Evolutionary conservation across 2,329 filamentous ascomycete species (phyloP), one percentile per base, ranked within the genome.

Genomic region (Microdochium trichocladiopsis): DNA sequence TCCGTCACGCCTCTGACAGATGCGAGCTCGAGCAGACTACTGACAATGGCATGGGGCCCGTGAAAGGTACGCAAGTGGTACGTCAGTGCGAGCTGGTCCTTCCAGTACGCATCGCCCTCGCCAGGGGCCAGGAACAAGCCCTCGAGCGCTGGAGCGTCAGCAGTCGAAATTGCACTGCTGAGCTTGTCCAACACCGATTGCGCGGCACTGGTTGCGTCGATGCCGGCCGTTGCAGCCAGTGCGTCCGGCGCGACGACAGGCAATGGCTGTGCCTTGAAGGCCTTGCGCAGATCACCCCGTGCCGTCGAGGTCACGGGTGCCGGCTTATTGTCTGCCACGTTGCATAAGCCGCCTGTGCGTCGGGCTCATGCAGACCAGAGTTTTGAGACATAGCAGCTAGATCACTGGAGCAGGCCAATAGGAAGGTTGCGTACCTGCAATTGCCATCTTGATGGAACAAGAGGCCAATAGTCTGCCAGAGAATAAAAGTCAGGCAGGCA

Each of bases 41-140:
- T 51, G 1, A 64, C 62, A 50, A 71, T 63, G 0, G 57, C 48
- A 1, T 25, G 51, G 1, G 58, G 55, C 0, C 48, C 52, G 3
- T 25, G 56, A 47, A 71, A 67, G 2, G 68, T 71, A 11, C 69
- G 66, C n/a, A 69, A 37, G 43, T 71, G 66, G 50, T 58, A 69
- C 0, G 69, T 72, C 22, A 72, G 51, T 1, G 67, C 67, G 23
- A 72, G 31, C 41, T 60, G 54, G 49, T 72, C 69, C 21, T 62
- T 65, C 68, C 68, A 71, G 56, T 65, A 71, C 4, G 66, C 62
- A 55, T 70, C 66, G 2, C 50, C 54, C 2, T 53, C 4, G 45
- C 6, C 6, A 16, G 33, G 33, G 33, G 12, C 14, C 5, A 62
- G 63, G 55, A 71, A 71, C 45, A 62, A 66, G 31, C 16, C 25